These are phyloP conservation scores for Gnomoniopsis smithogilvyi DNA, from an alignment of 2,329 filamentous ascomycete species.

Conservation along the genomic window DNA sequence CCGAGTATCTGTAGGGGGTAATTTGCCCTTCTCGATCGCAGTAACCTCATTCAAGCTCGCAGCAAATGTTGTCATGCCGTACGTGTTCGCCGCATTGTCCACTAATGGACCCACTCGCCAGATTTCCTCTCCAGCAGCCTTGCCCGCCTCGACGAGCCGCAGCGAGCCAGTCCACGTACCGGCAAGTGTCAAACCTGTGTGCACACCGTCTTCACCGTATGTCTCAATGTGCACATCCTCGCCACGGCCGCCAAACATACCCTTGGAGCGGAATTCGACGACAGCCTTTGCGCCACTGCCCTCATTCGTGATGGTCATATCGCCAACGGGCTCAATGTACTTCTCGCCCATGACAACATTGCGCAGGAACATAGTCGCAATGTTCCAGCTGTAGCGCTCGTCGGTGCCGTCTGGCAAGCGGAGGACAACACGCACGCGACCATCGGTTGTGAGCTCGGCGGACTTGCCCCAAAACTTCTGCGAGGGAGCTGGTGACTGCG, in stretches of 20 bases:
- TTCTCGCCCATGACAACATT: constrained; percentile 99
- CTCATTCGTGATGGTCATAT: constrained; percentile 81
- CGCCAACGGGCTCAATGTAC: constrained; percentile 89
- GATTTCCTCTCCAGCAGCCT: constrained; percentile 60
- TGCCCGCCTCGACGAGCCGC: constrained; percentile 47
- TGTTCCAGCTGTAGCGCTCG: constrained; percentile 84
- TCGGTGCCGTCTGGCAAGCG: constrained; percentile 62
- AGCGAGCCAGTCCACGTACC: constrained; percentile 86
- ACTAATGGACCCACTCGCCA: constrained; percentile 81
- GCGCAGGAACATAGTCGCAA: constrained; percentile 85
- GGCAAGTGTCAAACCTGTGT: constrained; percentile 63
- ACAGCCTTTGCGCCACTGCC: constrained; percentile 76
- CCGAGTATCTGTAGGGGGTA: constrained; percentile 80
- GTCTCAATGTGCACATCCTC: constrained; percentile 83
- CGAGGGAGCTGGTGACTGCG: constrained; percentile 81
- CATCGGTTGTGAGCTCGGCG: constrained; percentile 90
- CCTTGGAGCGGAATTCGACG: constrained; percentile 90
- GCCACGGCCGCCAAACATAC: constrained; percentile 93
- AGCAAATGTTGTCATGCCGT: constrained; percentile 85
- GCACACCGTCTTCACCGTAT: constrained; percentile 62
- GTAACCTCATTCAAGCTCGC: constrained; percentile 87
- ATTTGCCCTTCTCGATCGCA: constrained; percentile 65
- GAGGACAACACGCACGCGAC: constrained; percentile 74
- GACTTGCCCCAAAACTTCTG: constrained; percentile 99
- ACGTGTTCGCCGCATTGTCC: constrained; percentile 73